phyloP scores from a whole-genome alignment of 2,329 filamentous ascomycete species.

The Calonectria leucothoes region DNA sequence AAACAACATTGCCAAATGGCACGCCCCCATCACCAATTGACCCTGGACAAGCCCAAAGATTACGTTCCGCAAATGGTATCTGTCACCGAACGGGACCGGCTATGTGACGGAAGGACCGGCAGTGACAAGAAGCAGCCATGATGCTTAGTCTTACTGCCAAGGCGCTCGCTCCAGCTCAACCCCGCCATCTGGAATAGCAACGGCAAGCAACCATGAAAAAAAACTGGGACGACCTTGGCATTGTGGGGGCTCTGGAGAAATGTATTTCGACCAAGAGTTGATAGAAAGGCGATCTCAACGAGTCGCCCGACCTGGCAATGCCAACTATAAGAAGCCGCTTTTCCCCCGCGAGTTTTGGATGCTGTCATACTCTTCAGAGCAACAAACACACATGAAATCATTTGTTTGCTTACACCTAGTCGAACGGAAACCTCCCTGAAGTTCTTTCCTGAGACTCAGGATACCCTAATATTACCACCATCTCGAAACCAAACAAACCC shows the following conservation, averaged over 20 bases:
- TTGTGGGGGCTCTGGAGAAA: conserved; percentile 35
- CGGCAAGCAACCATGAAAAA: conserved; percentile 40
- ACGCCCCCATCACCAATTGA: neutral
- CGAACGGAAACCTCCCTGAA: conserved; percentile 39
- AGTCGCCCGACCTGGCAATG: conserved; percentile 4
- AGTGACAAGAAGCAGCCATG: conserved; percentile 34
- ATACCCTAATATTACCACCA: neutral
- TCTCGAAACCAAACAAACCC: neutral
- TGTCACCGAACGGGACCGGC: conserved; percentile 32
- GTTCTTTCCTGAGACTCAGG: conserved; percentile 59
- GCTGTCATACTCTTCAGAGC: neutral
- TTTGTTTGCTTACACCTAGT: conserved; percentile 29
- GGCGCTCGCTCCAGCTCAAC: conserved; percentile 34
- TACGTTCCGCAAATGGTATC: conserved; percentile 16
- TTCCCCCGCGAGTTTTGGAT: conserved; percentile 12
- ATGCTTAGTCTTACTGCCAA: conserved; percentile 38
- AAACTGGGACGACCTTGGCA: conserved; percentile 38
- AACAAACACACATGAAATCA: conserved; percentile 19
- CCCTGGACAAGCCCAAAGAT: neutral
- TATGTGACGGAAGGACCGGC: conserved; percentile 27
- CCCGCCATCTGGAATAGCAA: conserved; percentile 38
- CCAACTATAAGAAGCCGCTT: conserved; percentile 35
- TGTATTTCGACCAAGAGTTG: conserved; percentile 17
- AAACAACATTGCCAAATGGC: neutral
- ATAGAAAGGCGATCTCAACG: conserved; percentile 24